These are phyloP conservation scores for Linderniella brevidens DNA, from an alignment of 257 asterid genomes.

Conservation along the genomic window DNA sequence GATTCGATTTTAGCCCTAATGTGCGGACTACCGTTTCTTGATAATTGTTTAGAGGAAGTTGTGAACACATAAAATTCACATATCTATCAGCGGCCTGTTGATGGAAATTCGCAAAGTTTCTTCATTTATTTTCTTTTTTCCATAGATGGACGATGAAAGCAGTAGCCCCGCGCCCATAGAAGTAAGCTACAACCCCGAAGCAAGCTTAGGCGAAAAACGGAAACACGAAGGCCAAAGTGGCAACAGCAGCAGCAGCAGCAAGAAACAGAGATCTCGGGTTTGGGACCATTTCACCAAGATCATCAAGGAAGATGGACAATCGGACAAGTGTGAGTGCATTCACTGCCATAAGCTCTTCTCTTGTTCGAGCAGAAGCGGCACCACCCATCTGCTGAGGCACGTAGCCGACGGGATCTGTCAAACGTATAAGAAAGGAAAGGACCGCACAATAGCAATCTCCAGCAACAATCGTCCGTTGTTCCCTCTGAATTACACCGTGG, in stretches of 20 bases:
- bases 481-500: background rate
- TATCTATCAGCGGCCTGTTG: no score
- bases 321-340: constrained; percentile 66
- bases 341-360: constrained; percentile 65
- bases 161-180: constrained; percentile 30
- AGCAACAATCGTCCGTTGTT: no score
- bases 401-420: constrained; percentile 67
- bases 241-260: constrained; percentile 6
- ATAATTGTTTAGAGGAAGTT: no score
- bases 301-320: constrained; percentile 56
- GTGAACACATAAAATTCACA: no score
- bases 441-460: constrained; percentile 11
- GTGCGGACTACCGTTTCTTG: no score
- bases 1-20: no score
- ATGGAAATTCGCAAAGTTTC: background rate
- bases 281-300: constrained; percentile 90
- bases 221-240: constrained; percentile 32
- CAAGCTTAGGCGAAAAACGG: constrained; percentile 43
- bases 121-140: background rate
- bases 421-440: constrained; percentile 34
- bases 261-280: constrained; percentile 55
- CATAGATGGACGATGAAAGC: constrained; percentile 39
- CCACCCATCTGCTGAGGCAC: constrained; percentile 84
- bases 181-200: constrained; percentile 32
- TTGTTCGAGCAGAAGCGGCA: constrained; percentile 67